Base-by-base conservation (phyloP, 2,329 filamentous ascomycete species). In the Aspergillus sp. region DNA sequence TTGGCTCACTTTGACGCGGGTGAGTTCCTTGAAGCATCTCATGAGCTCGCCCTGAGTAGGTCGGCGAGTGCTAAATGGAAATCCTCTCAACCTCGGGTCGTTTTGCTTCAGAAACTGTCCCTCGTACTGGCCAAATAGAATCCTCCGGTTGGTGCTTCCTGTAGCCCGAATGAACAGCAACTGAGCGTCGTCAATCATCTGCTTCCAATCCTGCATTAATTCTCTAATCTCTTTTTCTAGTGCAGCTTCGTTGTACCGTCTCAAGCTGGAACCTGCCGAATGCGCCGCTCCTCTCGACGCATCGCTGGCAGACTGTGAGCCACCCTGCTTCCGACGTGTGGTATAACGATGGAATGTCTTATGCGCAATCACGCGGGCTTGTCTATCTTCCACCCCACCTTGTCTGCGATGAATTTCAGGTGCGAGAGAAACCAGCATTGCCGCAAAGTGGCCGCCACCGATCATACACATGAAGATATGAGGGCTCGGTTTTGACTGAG, bases 381-480 rank as follows among this genome's bases (percentile, higher is more conserved):
- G 86, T 45, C 88, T 79, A 54, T 94, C 89, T 62, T 94, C 79
- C 1, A 85, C 76, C 0, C 86, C 85, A 10, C 77, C 72, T 8
- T 79, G 74, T 44, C 81, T 80, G 62, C 87, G 91, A 34, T 81
- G 79, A 45, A 85, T 74, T 52, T 89, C 86, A 0, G 93, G 90
- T 0, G 88, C 82, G 3, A 97, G 76, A 0, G 89, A 89, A 7
- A 98, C 86, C 7, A 97, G 76, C 90, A 97, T 97, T 43, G 87
- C 93, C 0, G 93, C 93, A 62, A 98, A 98, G 65, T 98, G 93
- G 0, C 93, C 93, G 49, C 93, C 93, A 27, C 93, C 93, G 43
- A 98, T 94, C 93, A 98, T 98, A 68, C 90, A 97, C 42, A 98
- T 78, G 63, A 98, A 97, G 43, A 95, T 82, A 63, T 97, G 90